phyloP scores from a whole-genome alignment of 1,284 basidiomycete genomes.

The Grifola frondosa region DNA sequence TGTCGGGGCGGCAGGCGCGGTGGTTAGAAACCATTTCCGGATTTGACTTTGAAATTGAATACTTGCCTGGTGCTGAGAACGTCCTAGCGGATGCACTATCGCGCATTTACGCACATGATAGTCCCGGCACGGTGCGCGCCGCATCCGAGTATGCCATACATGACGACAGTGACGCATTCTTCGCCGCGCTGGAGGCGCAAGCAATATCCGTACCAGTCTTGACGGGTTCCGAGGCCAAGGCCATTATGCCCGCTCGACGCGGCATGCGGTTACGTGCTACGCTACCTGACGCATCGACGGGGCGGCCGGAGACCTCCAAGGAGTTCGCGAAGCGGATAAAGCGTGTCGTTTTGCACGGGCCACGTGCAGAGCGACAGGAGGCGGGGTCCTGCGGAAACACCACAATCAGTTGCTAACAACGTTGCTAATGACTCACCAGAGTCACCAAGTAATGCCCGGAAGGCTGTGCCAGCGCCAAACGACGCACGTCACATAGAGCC shows the following conservation, averaged over 20 bases:
- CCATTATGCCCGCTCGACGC: too few species aligned
- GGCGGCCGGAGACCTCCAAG: slow-evolving; percentile 8
- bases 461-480: too few species aligned
- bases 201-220: slow-evolving; percentile 4
- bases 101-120: slow-evolving; percentile 33
- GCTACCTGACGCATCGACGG: neutral
- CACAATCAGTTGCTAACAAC: neutral
- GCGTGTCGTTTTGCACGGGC: slow-evolving; percentile 10
- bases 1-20: slow-evolving; percentile 23
- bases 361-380: slow-evolving; percentile 8
- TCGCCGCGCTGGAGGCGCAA: neutral
- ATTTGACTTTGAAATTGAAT: slow-evolving; percentile 26
- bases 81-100: slow-evolving; percentile 34
- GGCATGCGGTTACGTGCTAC: too few species aligned
- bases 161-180: slow-evolving; percentile 4
- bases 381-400: neutral
- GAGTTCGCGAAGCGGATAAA: slow-evolving; percentile 11
- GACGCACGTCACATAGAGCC: neutral
- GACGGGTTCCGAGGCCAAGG: neutral
- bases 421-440: neutral
- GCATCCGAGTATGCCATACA: slow-evolving; percentile 22
- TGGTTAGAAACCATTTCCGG: slow-evolving; percentile 21
- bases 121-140: slow-evolving; percentile 21
- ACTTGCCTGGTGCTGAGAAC: slow-evolving; percentile 18
- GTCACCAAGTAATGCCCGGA: too few species aligned